Evolutionary conservation across 2,329 filamentous ascomycete species (phyloP).

Genomic region (Fusarium compactum): DNA sequence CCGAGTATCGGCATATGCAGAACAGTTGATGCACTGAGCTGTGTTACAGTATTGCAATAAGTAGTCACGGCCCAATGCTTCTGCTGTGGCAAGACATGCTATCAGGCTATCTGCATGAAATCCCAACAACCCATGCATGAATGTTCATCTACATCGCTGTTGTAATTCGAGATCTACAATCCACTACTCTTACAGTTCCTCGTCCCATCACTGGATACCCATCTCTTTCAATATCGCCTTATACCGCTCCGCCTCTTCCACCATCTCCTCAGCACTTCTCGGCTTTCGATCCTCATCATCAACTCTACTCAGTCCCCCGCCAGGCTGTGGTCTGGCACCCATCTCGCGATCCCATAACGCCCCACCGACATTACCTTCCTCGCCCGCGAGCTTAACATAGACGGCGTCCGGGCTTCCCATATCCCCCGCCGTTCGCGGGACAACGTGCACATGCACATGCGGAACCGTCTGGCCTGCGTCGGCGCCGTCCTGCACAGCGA

Average conservation of each 20-base stretch:
- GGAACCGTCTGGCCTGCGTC: conserved; percentile 94
- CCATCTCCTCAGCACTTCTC: conserved; percentile 81
- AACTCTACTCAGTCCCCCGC: conserved; percentile 73
- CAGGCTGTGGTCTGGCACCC: conserved; percentile 60
- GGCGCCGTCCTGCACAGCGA: conserved; percentile 92
- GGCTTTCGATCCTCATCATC: conserved; percentile 78
- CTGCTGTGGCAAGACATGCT: neutral
- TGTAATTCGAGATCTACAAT: conserved; percentile 3
- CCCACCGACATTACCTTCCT: conserved; percentile 84
- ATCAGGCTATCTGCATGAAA: neutral
- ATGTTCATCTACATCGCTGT: neutral
- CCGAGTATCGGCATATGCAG: neutral
- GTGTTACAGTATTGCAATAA: neutral
- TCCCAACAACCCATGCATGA: neutral
- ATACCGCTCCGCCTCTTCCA: conserved; percentile 78
- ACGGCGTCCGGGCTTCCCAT: conserved; percentile 72
- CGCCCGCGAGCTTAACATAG: conserved; percentile 84
- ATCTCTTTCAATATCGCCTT: conserved; percentile 62
- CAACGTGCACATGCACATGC: conserved; percentile 93
- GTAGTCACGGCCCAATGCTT: neutral
- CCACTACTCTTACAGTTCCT: neutral
- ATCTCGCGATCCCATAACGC: conserved; percentile 69
- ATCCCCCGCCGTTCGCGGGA: conserved; percentile 75
- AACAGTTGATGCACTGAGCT: neutral
- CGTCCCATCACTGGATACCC: conserved; percentile 46